Conservation (phyloP, 768 basidiomycete species). For the Tephrocybe sp. region DNA sequence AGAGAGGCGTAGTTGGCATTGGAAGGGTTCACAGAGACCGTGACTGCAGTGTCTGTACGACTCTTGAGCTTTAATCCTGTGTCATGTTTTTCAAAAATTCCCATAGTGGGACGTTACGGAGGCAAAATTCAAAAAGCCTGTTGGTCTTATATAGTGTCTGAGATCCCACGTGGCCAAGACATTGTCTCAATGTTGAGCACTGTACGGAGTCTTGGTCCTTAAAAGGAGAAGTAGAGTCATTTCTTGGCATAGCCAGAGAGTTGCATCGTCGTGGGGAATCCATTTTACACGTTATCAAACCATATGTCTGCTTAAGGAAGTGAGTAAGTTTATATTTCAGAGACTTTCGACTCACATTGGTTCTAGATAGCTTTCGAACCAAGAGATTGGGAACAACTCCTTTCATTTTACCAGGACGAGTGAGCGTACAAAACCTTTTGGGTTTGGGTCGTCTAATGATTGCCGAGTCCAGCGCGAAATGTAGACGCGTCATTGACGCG, state of each 20-base stretch:
- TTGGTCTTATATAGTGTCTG: slow-evolving; percentile 5
- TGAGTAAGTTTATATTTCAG: too few species aligned
- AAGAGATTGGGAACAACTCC: too few species aligned
- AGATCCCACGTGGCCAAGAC: neutral
- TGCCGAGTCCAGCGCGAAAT: too few species aligned
- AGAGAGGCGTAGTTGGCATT: slow-evolving; percentile 30
- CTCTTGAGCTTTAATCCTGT: slow-evolving; percentile 26
- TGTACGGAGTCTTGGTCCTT: neutral
- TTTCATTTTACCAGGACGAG: too few species aligned
- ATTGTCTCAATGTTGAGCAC: neutral
- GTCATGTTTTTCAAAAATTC: slow-evolving; percentile 12
- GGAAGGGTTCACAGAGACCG: slow-evolving; percentile 31
- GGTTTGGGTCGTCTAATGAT: too few species aligned
- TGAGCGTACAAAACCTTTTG: too few species aligned
- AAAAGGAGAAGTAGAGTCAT: neutral
- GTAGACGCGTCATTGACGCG: neutral
- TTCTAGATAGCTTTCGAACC: too few species aligned
- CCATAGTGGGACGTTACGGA: slow-evolving; percentile 4
- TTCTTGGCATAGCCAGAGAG: neutral
- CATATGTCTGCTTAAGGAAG: too few species aligned
- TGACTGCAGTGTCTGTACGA: slow-evolving; percentile 31
- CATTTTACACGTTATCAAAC: too few species aligned
- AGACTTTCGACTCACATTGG: too few species aligned
- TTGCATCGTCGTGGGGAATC: neutral
- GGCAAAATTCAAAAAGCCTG: neutral